A percentile compares a stretch with the other conserved stretches of the same genome.
phyloP scores from a whole-genome alignment of 495 filamentous ascomycete species.

The Neurospora africana region DNA sequence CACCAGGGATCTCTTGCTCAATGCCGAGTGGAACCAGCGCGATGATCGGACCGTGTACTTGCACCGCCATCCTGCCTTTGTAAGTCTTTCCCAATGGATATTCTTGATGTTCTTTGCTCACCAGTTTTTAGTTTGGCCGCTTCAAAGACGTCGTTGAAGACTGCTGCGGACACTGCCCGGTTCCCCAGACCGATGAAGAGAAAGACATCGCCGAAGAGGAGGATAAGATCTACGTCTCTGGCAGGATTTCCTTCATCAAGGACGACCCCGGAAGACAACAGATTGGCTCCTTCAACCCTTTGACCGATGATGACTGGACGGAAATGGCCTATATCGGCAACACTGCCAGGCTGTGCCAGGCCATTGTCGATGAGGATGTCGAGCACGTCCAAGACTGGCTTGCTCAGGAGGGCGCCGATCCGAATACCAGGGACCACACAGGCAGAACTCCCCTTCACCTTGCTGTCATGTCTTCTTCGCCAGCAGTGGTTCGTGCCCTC shows the following conservation, averaged over 20 bases:
- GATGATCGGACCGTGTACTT: slow-evolving; percentile 61
- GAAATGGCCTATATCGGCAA: slow-evolving; percentile 68
- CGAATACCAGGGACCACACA: slow-evolving; percentile 63
- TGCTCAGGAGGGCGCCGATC: slow-evolving; percentile 45
- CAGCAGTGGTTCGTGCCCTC: slow-evolving; percentile 57
- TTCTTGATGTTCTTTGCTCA: neutral
- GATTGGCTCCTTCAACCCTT: slow-evolving; percentile 63
- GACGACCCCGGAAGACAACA: slow-evolving; percentile 66
- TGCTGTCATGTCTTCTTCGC: slow-evolving; percentile 53
- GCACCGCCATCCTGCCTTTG: slow-evolving; percentile 68
- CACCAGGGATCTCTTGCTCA: slow-evolving; percentile 70
- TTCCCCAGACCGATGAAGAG: slow-evolving; percentile 57
- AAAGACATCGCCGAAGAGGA: slow-evolving; percentile 58
- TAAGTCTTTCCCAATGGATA: slow-evolving; percentile 9
- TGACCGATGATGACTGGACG: slow-evolving; percentile 74
- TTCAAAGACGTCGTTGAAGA: slow-evolving; percentile 59
- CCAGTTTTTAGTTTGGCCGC: slow-evolving; percentile 42
- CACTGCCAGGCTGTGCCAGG: slow-evolving; percentile 59
- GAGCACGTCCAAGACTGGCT: slow-evolving; percentile 60
- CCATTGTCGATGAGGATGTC: slow-evolving; percentile 60
- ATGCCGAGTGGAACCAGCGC: slow-evolving; percentile 73
- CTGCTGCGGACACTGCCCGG: slow-evolving; percentile 70
- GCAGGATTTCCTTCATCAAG: slow-evolving; percentile 57
- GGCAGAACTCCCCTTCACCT: slow-evolving; percentile 72
- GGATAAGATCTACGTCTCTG: slow-evolving; percentile 59